Evolutionary conservation across 2,329 filamentous ascomycete species (phyloP), one percentile per base, ranked within the genome.

Genomic region (Cladophialophora yegresii): DNA sequence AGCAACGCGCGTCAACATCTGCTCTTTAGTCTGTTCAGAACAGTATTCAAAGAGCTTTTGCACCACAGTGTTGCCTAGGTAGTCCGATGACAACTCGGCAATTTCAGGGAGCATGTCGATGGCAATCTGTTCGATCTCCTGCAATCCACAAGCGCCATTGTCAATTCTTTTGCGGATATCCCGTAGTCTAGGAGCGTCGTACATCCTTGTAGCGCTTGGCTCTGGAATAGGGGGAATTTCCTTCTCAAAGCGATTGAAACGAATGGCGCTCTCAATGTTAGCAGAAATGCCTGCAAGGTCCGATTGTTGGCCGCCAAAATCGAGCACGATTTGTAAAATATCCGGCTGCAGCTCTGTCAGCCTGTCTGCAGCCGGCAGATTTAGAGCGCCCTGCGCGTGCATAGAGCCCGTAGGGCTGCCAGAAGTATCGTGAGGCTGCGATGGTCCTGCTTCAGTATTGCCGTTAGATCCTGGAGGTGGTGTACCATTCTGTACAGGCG

Each of bases 21-120:
- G 89, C 76, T 97, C 92, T 72, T 96, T 93, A 49, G 93, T 87
- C 49, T 87, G 82, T 75, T 98, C 93, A 0, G 92, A 95, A 80
- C 95, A 98, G 79, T 91, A 92, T 77, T 99, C 93, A 74, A 99
- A 99, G 53, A 99, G 82, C 79, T 99, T 99, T 80, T 99, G 95
- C 20, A 99, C 93, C n/a, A 99, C 95, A 0, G 95, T 99, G 79
- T 99, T 99, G 71, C 95, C 95, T 33, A 99, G 85, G 73, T 99
- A 99, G 77, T 99, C 95, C 0, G 93, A 96, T 2, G 95, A 85
- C 26, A 99, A 83, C 77, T 99, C 95, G 3, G 93, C 92, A 75
- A 99, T 95, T 76, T 99, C 95, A 9, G 93, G 92, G 16, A 99
- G 85, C 95, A 99, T 99, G 67, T 91, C 91, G 66, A 91, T 83